Evolutionary conservation across 768 basidiomycete species (phyloP).

Genomic region (Daedaleopsis sinensis): DNA sequence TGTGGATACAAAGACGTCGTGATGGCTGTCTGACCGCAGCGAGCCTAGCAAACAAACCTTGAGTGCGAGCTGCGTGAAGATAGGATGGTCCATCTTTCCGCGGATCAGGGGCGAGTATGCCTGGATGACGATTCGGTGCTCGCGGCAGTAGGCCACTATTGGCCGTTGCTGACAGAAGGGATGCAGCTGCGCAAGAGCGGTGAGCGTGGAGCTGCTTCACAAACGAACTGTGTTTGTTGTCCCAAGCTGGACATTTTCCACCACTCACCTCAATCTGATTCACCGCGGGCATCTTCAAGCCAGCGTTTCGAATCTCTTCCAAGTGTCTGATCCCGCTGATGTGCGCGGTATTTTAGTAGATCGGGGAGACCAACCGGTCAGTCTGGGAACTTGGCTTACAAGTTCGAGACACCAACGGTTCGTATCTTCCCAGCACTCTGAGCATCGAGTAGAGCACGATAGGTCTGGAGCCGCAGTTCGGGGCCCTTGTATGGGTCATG

Average conservation of each 20-base stretch:
- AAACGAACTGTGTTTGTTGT: not conserved
- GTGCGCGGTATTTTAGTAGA: not conserved
- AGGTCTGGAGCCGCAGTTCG: slow-evolving; percentile 41
- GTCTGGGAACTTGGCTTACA: slow-evolving; percentile 34
- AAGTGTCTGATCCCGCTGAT: slow-evolving; percentile 69
- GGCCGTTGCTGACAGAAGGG: slow-evolving; percentile 81
- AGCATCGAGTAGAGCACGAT: slow-evolving; percentile 41
- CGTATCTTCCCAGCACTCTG: slow-evolving; percentile 40
- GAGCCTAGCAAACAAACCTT: slow-evolving; percentile 40
- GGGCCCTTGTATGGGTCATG: slow-evolving; percentile 46
- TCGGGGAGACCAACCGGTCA: not conserved
- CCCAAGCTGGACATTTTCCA: not conserved
- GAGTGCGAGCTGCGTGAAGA: slow-evolving; percentile 53
- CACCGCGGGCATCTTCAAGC: slow-evolving; percentile 66
- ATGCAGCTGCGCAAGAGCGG: slow-evolving; percentile 56
- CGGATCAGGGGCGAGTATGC: slow-evolving; percentile 71
- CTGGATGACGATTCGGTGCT: slow-evolving; percentile 41
- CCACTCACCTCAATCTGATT: slow-evolving; percentile 78
- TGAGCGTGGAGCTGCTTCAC: not conserved
- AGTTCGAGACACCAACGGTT: slow-evolving; percentile 51
- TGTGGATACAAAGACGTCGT: not conserved
- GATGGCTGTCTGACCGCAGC: not conserved
- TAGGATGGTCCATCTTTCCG: slow-evolving; percentile 46
- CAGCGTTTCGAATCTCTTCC: slow-evolving; percentile 68
- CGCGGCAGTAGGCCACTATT: slow-evolving; percentile 68